phyloP scores from a whole-genome alignment of 768 basidiomycete genomes.

The Gloeostereum incarnatum region DNA sequence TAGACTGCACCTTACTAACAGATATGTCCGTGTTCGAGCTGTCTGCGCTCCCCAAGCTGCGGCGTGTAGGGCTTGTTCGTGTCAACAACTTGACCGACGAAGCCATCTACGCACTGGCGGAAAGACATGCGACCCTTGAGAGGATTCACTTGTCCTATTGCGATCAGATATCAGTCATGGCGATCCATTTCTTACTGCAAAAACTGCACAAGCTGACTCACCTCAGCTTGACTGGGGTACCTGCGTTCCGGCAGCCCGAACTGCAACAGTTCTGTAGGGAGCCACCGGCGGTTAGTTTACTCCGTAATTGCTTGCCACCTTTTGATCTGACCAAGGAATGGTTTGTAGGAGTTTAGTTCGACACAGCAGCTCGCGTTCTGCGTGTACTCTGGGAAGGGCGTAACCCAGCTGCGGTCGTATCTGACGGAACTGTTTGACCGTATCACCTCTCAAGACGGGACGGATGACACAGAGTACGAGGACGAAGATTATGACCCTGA shows the following conservation, averaged over 20 bases:
- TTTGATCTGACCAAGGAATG: slow-evolving; percentile 5
- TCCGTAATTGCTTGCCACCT: neutral
- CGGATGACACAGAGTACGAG: slow-evolving; percentile 61
- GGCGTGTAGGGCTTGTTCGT: slow-evolving; percentile 90
- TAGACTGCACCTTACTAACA: slow-evolving; percentile 81
- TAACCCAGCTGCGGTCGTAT: slow-evolving; percentile 71
- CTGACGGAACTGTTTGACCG: slow-evolving; percentile 69
- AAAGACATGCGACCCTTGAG: slow-evolving; percentile 80
- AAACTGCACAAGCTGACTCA: slow-evolving; percentile 89
- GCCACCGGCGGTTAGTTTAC: slow-evolving; percentile 64
- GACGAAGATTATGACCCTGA: slow-evolving; percentile 51
- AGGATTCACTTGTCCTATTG: slow-evolving; percentile 97
- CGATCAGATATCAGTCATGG: slow-evolving; percentile 87
- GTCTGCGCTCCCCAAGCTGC: slow-evolving; percentile 78
- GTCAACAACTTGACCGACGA: slow-evolving; percentile 92
- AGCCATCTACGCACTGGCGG: slow-evolving; percentile 81
- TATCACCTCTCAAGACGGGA: slow-evolving; percentile 64
- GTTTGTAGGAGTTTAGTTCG: slow-evolving; percentile 75
- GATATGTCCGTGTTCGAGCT: slow-evolving; percentile 94
- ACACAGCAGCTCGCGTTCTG: slow-evolving; percentile 89
- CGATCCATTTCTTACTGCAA: slow-evolving; percentile 83
- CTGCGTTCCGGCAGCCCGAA: slow-evolving; percentile 77
- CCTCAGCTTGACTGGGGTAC: slow-evolving; percentile 95
- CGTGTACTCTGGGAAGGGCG: slow-evolving; percentile 92
- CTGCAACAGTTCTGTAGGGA: slow-evolving; percentile 85